Conservation (phyloP, 169 alveolate species). For the Nephromyces sp. region DNA sequence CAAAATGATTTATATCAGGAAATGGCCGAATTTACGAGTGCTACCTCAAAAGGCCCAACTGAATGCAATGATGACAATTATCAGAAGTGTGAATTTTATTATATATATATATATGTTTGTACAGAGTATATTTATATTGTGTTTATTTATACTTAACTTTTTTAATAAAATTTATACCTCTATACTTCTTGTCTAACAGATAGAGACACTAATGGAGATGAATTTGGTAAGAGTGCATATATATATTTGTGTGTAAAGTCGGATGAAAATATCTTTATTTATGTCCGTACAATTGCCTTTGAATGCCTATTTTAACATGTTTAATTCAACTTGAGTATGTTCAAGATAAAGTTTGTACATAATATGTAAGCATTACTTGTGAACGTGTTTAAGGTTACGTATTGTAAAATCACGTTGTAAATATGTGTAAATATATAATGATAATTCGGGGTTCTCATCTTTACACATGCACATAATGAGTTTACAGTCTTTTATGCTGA, state of each 20-base stretch:
- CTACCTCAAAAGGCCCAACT: constrained; percentile 33
- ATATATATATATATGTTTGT: not conserved
- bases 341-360: not conserved
- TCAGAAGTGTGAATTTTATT: constrained; percentile 19
- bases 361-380: not conserved
- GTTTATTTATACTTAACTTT: not conserved
- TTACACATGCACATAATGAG: not conserved
- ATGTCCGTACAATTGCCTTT: not conserved
- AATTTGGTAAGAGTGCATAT: constrained; percentile 12
- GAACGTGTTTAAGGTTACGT: not conserved
- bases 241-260: not conserved
- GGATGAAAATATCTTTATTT: not conserved
- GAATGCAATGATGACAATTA: constrained; percentile 37
- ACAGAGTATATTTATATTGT: not conserved
- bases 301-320: not conserved
- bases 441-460: not conserved
- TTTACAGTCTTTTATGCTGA: constrained; percentile 38
- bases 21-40: constrained; percentile 28
- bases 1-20: too few relatives aligned
- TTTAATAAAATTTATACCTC: not conserved
- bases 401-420: not conserved
- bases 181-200: constrained; percentile 1
- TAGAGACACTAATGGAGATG: constrained; percentile 14
- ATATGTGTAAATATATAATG: not conserved
- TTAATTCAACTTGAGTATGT: not conserved